A percentile compares a stretch with the other conserved stretches of the same genome.
phyloP scores from a whole-genome alignment of 2,329 filamentous ascomycete species.

The Rhynchosporium secalis region DNA sequence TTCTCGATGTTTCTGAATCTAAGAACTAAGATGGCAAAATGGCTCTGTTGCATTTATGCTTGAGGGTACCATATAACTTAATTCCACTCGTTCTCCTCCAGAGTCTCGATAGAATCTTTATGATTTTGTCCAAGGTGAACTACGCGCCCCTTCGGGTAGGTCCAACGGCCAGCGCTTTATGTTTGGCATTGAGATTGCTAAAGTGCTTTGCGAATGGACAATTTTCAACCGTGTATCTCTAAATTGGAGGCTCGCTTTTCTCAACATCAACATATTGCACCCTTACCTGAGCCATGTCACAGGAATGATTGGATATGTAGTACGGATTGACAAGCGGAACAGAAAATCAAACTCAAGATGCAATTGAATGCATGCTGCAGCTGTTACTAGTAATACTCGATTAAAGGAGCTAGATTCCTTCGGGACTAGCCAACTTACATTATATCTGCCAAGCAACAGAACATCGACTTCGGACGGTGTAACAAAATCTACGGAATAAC shows the following conservation, averaged over 20 bases:
- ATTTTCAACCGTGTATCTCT: constrained; percentile 52
- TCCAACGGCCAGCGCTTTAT: constrained; percentile 14
- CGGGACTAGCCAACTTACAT: too few relatives aligned
- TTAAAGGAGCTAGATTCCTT: too few relatives aligned
- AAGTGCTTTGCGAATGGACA: constrained; percentile 59
- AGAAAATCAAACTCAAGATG: too few relatives aligned
- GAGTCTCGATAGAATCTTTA: constrained; percentile 58
- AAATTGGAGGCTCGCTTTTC: constrained; percentile 40
- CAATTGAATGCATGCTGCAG: too few relatives aligned
- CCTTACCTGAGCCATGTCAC: too few relatives aligned
- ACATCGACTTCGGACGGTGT: too few relatives aligned
- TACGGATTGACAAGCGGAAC: too few relatives aligned
- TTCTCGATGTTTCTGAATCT: constrained; percentile 57
- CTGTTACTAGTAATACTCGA: too few relatives aligned
- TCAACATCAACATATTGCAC: background rate
- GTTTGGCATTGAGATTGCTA: constrained; percentile 46
- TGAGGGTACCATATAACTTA: constrained; percentile 50
- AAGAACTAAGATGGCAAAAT: constrained; percentile 53
- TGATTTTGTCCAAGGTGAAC: constrained; percentile 53
- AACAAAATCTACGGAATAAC: too few relatives aligned
- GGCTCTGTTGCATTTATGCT: constrained; percentile 54
- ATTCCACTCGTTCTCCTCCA: constrained; percentile 45
- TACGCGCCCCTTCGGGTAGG: background rate
- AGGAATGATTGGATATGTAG: too few relatives aligned
- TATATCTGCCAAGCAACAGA: too few relatives aligned